A percentile compares a stretch with the other conserved stretches of the same genome.
Conservation (phyloP, 164 flowering plant species). For the Kingdonia uniflora region DNA sequence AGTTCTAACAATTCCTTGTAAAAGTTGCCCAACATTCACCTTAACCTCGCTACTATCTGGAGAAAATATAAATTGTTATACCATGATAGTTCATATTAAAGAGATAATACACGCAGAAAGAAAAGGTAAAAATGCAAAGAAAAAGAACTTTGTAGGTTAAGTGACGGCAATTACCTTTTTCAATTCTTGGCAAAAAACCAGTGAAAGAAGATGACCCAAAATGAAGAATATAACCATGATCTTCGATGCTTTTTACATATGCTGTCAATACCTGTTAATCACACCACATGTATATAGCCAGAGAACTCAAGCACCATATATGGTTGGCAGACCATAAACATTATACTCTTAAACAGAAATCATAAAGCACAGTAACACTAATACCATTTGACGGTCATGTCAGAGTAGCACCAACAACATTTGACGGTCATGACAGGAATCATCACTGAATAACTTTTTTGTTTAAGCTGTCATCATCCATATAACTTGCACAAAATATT, state of each 20-base stretch:
- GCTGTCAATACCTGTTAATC: slow-evolving; percentile 65
- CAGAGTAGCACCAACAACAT: too few species aligned
- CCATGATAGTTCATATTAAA: background rate
- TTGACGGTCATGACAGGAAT: too few species aligned
- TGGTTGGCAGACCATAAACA: background rate
- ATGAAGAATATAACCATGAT: slow-evolving; percentile 92
- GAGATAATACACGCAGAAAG: background rate
- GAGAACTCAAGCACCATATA: background rate
- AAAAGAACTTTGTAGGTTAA: background rate
- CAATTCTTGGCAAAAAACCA: slow-evolving; percentile 61
- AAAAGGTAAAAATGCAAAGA: background rate
- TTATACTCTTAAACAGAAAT: too few species aligned
- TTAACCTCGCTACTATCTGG: slow-evolving; percentile 36
- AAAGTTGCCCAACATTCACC: slow-evolving; percentile 40
- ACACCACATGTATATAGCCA: background rate
- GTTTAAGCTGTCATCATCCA: too few species aligned
- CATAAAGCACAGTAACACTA: too few species aligned
- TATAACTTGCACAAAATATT: too few species aligned
- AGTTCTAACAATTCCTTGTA: slow-evolving; percentile 71
- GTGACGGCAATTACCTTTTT: slow-evolving; percentile 29
- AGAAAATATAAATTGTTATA: slow-evolving; percentile 1
- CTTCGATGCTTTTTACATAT: slow-evolving; percentile 88
- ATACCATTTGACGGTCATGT: too few species aligned
- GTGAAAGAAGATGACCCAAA: slow-evolving; percentile 67
- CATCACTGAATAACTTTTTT: too few species aligned